Percentiles rank a stretch among this genome's conserved stretches.
Evolutionary conservation across 257 asterid genomes (phyloP).

Genomic region (Schizonepeta tenuifolia): DNA sequence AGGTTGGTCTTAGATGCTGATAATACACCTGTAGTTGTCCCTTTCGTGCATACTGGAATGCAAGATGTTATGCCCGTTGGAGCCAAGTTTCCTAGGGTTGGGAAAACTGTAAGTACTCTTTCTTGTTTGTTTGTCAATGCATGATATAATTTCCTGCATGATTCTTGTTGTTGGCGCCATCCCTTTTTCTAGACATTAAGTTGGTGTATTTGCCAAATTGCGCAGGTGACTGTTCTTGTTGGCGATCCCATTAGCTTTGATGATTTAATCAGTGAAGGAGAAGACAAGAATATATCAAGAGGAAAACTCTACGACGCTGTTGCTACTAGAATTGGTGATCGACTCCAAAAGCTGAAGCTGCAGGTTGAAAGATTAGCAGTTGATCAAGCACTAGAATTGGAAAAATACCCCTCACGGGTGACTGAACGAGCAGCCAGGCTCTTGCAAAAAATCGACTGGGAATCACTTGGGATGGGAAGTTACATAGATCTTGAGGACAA

Average conservation of each 20-base stretch:
- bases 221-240: slow-evolving; percentile 84
- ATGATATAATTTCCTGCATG: background rate
- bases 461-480: slow-evolving; percentile 59
- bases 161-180: background rate
- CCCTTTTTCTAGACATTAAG: background rate
- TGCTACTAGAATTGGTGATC: slow-evolving; percentile 66
- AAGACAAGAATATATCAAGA: slow-evolving; percentile 49
- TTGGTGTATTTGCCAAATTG: slow-evolving; percentile 21
- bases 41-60: slow-evolving; percentile 94
- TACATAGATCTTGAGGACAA: slow-evolving; percentile 37
- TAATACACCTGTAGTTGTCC: slow-evolving; percentile 70
- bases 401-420: slow-evolving; percentile 33
- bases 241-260: slow-evolving; percentile 88
- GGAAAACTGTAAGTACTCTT: slow-evolving; percentile 63
- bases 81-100: slow-evolving; percentile 83
- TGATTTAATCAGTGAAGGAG: slow-evolving; percentile 54
- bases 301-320: slow-evolving; percentile 76
- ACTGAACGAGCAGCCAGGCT: slow-evolving; percentile 53
- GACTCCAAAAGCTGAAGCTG: slow-evolving; percentile 60
- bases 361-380: slow-evolving; percentile 67
- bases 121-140: slow-evolving; percentile 13
- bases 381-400: slow-evolving; percentile 48
- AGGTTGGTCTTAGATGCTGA: slow-evolving; percentile 91
- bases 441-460: slow-evolving; percentile 71
- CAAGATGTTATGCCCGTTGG: slow-evolving; percentile 93